These are phyloP conservation scores for Conticribra guillardii DNA, from an alignment of 108 stramenopile genomes.

Conservation along the genomic window DNA sequence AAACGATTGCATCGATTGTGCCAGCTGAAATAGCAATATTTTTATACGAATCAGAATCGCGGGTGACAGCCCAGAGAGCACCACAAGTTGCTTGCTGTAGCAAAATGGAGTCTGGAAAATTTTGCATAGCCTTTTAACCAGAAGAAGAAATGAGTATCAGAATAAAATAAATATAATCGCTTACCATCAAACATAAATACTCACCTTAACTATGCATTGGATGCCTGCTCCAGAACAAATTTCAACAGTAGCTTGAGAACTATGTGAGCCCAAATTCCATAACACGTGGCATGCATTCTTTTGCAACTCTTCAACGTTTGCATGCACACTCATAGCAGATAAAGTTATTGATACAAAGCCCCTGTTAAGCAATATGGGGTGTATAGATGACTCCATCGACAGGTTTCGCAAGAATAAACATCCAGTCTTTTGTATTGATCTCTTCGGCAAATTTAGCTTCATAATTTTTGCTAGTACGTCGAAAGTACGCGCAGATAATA, in stretches of 20 bases:
- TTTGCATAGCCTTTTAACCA: slow-evolving; percentile 67
- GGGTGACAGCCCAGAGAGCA: slow-evolving; percentile 43
- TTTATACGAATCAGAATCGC: slow-evolving; percentile 43
- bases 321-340: slow-evolving; percentile 3
- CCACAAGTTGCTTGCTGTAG: slow-evolving; percentile 59
- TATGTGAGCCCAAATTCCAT: slow-evolving; percentile 8
- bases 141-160: no score
- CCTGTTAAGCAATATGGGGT: neutral
- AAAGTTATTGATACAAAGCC: slow-evolving; percentile 10
- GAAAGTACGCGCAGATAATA: slow-evolving; percentile 1
- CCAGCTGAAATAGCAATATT: slow-evolving; percentile 44
- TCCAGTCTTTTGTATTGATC: neutral
- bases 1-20: slow-evolving; percentile 58
- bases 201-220: slow-evolving; percentile 10
- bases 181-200: neutral
- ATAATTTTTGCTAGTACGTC: slow-evolving; percentile 13
- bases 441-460: slow-evolving; percentile 6
- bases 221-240: slow-evolving; percentile 22
- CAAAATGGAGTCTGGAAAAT: slow-evolving; percentile 50
- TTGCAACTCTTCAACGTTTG: slow-evolving; percentile 4
- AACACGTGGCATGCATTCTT: slow-evolving; percentile 25
- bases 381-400: slow-evolving; percentile 1
- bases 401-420: slow-evolving; percentile 15
- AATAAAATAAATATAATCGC: no score
- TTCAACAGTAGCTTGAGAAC: slow-evolving; percentile 8